phyloP scores from a whole-genome alignment of 768 basidiomycete genomes.

The Dendrothele bispora region DNA sequence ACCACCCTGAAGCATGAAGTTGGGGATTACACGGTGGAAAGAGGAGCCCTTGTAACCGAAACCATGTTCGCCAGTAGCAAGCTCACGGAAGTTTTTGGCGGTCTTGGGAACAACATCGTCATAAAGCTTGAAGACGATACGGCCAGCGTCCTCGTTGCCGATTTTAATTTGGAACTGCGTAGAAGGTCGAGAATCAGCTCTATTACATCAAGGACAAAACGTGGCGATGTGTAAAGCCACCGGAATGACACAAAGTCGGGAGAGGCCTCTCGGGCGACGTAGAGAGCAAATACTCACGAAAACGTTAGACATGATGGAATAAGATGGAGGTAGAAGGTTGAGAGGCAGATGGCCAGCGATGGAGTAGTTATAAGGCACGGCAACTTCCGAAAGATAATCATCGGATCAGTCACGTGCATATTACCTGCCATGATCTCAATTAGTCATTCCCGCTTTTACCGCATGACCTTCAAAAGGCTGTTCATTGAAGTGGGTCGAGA shows the following conservation, averaged over 20 bases:
- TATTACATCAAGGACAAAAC: not conserved
- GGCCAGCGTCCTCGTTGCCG: slow-evolving; percentile 57
- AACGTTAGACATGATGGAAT: slow-evolving; percentile 1
- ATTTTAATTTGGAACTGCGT: slow-evolving; percentile 66
- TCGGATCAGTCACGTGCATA: too few relatives aligned
- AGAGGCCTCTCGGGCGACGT: too few relatives aligned
- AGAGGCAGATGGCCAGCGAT: not conserved
- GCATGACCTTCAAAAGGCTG: too few relatives aligned
- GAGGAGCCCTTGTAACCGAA: slow-evolving; percentile 55
- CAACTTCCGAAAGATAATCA: not conserved
- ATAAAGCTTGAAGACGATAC: slow-evolving; percentile 81
- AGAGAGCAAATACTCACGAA: not conserved
- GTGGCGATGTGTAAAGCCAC: not conserved
- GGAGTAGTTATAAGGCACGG: not conserved
- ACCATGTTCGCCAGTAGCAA: slow-evolving; percentile 65
- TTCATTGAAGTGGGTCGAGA: too few relatives aligned
- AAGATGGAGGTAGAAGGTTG: slow-evolving; percentile 2
- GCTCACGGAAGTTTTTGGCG: slow-evolving; percentile 76
- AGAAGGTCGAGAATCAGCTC: not conserved
- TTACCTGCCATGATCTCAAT: too few relatives aligned
- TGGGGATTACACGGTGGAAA: slow-evolving; percentile 97
- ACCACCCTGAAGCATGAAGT: slow-evolving; percentile 98
- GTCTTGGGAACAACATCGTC: slow-evolving; percentile 85
- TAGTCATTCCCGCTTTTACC: too few relatives aligned
- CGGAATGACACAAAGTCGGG: not conserved